These are phyloP conservation scores for Aspergillus fructus DNA, from an alignment of 2,329 filamentous ascomycete species.

Conservation along the genomic window DNA sequence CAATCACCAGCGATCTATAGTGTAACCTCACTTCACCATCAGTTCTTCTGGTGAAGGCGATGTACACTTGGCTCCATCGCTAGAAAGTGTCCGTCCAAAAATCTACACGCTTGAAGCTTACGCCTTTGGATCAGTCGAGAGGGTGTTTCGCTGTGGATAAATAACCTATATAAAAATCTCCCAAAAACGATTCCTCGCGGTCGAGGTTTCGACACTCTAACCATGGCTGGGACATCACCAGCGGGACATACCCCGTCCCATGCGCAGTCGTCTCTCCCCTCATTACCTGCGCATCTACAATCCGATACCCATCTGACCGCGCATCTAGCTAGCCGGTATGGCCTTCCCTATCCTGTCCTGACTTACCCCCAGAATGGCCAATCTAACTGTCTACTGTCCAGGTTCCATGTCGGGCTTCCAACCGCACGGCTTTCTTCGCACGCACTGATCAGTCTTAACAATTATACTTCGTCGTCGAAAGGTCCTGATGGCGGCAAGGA, in stretches of 20 bases:
- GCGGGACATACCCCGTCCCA: slow-evolving; percentile 58
- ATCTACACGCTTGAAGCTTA: not conserved
- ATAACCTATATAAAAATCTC: not conserved
- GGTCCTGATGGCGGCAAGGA: slow-evolving; percentile 88
- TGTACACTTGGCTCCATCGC: slow-evolving; percentile 11
- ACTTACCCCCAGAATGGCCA: not conserved
- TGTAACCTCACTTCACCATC: not conserved
- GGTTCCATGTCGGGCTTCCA: slow-evolving; percentile 87
- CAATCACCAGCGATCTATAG: not conserved
- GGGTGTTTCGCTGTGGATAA: not conserved
- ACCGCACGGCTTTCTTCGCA: slow-evolving; percentile 89
- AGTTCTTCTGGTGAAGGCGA: slow-evolving; percentile 11
- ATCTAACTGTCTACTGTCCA: slow-evolving; percentile 57
- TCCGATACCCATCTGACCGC: slow-evolving; percentile 53
- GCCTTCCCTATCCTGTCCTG: not conserved
- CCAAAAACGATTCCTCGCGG: slow-evolving; percentile 1
- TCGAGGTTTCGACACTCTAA: slow-evolving; percentile 17
- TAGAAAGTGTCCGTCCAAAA: slow-evolving; percentile 12
- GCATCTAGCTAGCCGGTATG: slow-evolving; percentile 51
- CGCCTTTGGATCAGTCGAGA: not conserved
- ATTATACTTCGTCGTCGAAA: slow-evolving; percentile 84
- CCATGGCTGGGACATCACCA: slow-evolving; percentile 41
- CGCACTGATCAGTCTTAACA: slow-evolving; percentile 88
- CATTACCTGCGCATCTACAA: slow-evolving; percentile 70
- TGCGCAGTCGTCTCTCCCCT: slow-evolving; percentile 78